Percentiles rank a stretch among this genome's conserved stretches.
These are phyloP conservation scores for Eimeria zaria DNA, from an alignment of 169 alveolate species.

Conservation along the genomic window DNA sequence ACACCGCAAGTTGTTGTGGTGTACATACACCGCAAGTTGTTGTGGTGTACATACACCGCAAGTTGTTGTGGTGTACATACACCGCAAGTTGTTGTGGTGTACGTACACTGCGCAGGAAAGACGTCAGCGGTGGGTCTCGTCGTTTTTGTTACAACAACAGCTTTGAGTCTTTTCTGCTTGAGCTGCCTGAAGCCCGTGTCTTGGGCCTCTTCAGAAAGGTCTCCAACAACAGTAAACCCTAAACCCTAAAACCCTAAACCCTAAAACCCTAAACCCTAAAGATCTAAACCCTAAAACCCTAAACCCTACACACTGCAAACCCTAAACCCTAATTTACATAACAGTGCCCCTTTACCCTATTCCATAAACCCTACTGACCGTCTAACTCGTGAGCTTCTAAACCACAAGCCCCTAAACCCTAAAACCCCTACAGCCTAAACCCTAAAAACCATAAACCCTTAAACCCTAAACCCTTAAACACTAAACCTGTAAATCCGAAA, in stretches of 20 bases:
- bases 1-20: neutral
- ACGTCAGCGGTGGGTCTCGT: conserved; percentile 3
- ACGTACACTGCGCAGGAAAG: conserved; percentile 22
- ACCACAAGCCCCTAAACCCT: neutral
- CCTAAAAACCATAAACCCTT: neutral
- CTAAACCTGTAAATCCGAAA: neutral
- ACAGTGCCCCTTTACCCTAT: no score
- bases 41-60: neutral
- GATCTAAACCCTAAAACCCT: neutral
- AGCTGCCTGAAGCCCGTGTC: conserved; percentile 31
- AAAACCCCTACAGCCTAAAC: neutral
- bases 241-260: conserved; percentile 1
- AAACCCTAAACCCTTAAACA: neutral
- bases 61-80: neutral
- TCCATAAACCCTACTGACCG: no score
- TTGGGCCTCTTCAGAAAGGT: conserved; percentile 19
- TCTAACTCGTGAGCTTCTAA: no score
- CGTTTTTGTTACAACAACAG: conserved; percentile 45
- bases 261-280: neutral
- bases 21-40: neutral
- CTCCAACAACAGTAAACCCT: conserved; percentile 22
- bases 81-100: neutral
- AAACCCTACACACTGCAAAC: neutral
- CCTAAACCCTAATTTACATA: neutral
- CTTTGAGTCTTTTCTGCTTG: conserved; percentile 27